phyloP scores from a whole-genome alignment of 2,329 filamentous ascomycete genomes.

The Paramyrothecium sp. region DNA sequence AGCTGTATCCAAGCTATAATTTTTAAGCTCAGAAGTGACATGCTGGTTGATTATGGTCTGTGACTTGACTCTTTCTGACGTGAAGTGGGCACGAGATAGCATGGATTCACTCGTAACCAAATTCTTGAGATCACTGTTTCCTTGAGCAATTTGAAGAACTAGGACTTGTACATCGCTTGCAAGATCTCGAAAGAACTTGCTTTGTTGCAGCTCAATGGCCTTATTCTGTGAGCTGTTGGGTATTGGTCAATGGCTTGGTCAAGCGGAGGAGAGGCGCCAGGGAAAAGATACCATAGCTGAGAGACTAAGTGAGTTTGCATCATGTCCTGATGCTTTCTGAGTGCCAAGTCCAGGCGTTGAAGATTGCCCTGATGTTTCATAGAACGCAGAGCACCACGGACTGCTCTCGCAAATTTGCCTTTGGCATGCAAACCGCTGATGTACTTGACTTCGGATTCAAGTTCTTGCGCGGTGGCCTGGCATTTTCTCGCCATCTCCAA shows the following conservation, averaged over 20 bases:
- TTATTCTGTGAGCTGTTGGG: neutral
- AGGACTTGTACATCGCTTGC: constrained; percentile 1
- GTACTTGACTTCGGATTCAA: neutral
- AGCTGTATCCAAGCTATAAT: neutral
- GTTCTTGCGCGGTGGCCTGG: neutral
- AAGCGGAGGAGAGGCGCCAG: neutral
- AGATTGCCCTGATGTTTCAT: constrained; percentile 5
- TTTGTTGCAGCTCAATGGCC: neutral
- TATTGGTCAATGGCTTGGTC: neutral
- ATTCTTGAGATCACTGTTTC: neutral
- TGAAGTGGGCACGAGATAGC: neutral
- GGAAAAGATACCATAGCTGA: neutral
- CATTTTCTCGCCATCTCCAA: constrained; percentile 1
- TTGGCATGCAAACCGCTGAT: neutral
- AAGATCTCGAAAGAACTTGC: neutral
- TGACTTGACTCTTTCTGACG: neutral
- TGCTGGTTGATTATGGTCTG: neutral
- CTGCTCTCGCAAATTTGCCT: neutral
- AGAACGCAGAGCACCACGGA: neutral
- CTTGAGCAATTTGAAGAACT: neutral
- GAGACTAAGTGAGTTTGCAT: constrained; percentile 6
- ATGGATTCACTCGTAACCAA: neutral
- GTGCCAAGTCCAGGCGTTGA: neutral
- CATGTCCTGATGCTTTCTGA: neutral
- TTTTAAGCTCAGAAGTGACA: neutral